These are phyloP conservation scores for Fusarium hainanense DNA, from an alignment of 2,329 filamentous ascomycete species.

Conservation along the genomic window DNA sequence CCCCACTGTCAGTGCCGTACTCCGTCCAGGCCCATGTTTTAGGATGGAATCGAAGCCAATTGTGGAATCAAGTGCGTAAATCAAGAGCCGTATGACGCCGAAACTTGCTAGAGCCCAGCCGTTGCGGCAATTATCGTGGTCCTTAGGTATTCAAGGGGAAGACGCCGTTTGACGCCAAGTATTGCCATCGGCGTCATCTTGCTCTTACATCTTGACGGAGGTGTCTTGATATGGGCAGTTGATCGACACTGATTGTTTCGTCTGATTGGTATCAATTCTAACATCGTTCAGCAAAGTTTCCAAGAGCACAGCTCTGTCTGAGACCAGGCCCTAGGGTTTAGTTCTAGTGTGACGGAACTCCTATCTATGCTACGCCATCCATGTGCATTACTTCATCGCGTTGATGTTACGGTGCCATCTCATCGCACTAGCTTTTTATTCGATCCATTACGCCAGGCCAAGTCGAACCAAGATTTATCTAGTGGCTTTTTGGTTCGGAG, in stretches of 20 bases:
- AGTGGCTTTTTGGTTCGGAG: conserved; percentile 26
- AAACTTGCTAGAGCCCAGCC: conserved; percentile 11
- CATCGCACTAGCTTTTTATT: neutral
- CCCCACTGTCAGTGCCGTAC: conserved; percentile 39
- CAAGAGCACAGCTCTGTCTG: neutral
- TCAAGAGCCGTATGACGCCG: conserved; percentile 9
- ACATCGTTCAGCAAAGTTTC: neutral
- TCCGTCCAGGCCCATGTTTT: conserved; percentile 34
- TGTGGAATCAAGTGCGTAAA: conserved; percentile 24
- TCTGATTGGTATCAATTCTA: neutral
- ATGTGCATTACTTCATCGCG: conserved; percentile 12
- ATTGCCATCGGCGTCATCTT: conserved; percentile 26
- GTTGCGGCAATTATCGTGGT: conserved; percentile 42
- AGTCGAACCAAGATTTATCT: conserved; percentile 18
- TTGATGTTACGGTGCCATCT: conserved; percentile 4
- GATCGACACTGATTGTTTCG: neutral
- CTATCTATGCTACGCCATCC: conserved; percentile 1
- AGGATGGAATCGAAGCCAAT: conserved; percentile 27
- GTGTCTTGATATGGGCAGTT: neutral
- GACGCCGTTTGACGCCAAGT: conserved; percentile 8
- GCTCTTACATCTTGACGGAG: neutral
- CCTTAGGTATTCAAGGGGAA: neutral
- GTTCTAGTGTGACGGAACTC: conserved; percentile 14
- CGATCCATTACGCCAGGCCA: neutral
- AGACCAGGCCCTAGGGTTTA: neutral